Base-by-base conservation (phyloP, 179 eudicot genomes). In the Dionaea muscipula region DNA sequence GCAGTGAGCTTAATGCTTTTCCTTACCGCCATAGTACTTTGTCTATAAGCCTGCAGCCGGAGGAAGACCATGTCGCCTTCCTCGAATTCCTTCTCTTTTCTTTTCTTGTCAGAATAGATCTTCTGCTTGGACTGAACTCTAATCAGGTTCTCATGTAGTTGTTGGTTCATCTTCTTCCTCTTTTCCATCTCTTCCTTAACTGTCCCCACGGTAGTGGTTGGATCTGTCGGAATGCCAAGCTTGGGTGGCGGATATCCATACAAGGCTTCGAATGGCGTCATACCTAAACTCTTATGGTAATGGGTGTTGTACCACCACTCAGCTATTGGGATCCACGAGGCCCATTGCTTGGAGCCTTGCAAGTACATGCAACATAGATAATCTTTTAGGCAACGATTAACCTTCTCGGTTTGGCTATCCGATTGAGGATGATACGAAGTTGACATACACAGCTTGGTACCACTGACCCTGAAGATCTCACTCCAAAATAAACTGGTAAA, bases 261-360 rank as follows among this genome's bases (percentile, higher is more conserved):
- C 33, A 51, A 18, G 9, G 36, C 36, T 51, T 51, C 35, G 23
- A 24, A 51, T 12, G 55, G 37, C 3, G 55, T 51, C 35, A 26
- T 26, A 2, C 17, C 16, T 24, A 20, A 11, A 12, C 28, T 2
- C 14, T 13, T 7, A 17, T 51, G 55, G 19, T 24, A 51, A 24
- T 25, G 10, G 6, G 36, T 26, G 17, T 51, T 51, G 19, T 51
- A 51, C 37, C 55, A 51, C 37, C 16, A 26, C 36, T 51, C 55
- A 5, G 55, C 36, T 26, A 3, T 9, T 1, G 3, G 10, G 3
- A 51, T 2, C 36, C 33, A 26, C 6, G 17, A 9, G 2, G 3
- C 13, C 55, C 55, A 51, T 13, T 51, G 2, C 8, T 51, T 24
- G 6, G 55, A 33, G 4, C 19, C 26, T 12, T 17, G 14, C 52